These are phyloP conservation scores for Pluteus cervinus DNA, from an alignment of 768 basidiomycete genomes.

Conservation along the genomic window DNA sequence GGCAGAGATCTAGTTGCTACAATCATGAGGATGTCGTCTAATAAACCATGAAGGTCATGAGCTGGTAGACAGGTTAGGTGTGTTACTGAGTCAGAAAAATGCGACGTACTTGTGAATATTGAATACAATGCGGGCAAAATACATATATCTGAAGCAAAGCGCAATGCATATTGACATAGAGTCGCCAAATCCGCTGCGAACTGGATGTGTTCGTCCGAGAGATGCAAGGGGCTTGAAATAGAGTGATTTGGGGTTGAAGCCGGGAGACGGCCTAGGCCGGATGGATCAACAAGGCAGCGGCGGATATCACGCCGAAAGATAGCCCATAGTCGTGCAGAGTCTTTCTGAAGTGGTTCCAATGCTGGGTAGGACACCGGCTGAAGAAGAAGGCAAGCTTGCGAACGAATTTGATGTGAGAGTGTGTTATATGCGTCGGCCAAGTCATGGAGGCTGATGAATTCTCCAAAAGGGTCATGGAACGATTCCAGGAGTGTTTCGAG, in stretches of 20 bases:
- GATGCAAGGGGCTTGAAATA: conserved; percentile 13
- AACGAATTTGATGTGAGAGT: conserved; percentile 39
- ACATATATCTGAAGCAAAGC: conserved; percentile 45
- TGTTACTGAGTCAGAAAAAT: not conserved
- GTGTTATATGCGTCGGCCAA: conserved; percentile 57
- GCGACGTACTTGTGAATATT: conserved; percentile 43
- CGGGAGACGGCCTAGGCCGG: no score
- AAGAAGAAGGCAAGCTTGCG: conserved; percentile 15
- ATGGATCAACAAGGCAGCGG: conserved; percentile 31
- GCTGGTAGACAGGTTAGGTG: conserved; percentile 22
- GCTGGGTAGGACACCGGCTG: conserved; percentile 8
- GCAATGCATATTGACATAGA: conserved; percentile 50
- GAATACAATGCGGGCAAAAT: conserved; percentile 37
- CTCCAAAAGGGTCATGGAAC: conserved; percentile 24
- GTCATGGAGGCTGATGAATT: conserved; percentile 42
- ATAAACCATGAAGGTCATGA: conserved; percentile 34
- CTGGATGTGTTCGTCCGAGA: conserved; percentile 31
- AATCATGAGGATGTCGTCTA: conserved; percentile 40
- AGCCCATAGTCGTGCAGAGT: conserved; percentile 28
- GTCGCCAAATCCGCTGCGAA: conserved; percentile 32
- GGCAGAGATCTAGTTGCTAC: conserved; percentile 27
- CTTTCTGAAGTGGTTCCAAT: conserved; percentile 12
- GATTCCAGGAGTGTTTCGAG: conserved; percentile 43
- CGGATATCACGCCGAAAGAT: conserved; percentile 46
- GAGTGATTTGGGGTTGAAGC: conserved; percentile 10